Conservation (phyloP, 2,329 filamentous ascomycete species). For the Periglandula ipomoeae region DNA sequence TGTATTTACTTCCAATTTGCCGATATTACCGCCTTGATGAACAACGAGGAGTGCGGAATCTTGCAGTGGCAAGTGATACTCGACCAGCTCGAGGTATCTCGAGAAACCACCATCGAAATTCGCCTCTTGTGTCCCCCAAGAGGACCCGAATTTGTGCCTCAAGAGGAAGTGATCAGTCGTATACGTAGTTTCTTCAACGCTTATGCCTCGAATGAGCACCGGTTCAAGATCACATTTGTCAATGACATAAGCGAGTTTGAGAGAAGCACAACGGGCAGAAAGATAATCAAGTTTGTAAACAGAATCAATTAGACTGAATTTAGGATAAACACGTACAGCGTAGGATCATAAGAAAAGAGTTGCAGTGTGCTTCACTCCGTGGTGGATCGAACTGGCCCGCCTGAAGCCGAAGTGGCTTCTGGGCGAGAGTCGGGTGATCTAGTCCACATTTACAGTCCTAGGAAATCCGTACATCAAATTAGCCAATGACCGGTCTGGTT, state of each 20-base stretch:
- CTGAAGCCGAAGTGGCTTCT: too few relatives aligned
- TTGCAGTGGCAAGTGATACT: conserved; percentile 35
- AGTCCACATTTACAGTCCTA: too few relatives aligned
- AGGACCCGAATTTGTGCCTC: background rate
- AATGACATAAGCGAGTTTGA: conserved; percentile 23
- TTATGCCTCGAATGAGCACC: conserved; percentile 20
- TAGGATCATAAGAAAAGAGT: too few relatives aligned
- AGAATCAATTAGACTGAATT: conserved; percentile 16
- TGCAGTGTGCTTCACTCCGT: too few relatives aligned
- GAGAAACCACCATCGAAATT: conserved; percentile 17
- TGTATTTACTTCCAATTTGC: conserved; percentile 29
- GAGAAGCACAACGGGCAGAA: conserved; percentile 15
- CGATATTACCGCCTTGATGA: conserved; percentile 16
- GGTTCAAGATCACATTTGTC: conserved; percentile 24
- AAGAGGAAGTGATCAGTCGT: conserved; percentile 10
- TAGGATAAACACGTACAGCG: too few relatives aligned
- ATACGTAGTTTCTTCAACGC: conserved; percentile 15
- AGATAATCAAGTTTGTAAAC: conserved; percentile 22
- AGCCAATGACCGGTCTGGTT: too few relatives aligned
- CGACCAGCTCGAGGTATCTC: conserved; percentile 16
- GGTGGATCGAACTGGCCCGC: too few relatives aligned
- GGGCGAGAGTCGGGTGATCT: too few relatives aligned
- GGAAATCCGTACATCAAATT: too few relatives aligned
- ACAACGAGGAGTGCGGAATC: conserved; percentile 17
- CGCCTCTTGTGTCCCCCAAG: conserved; percentile 16